These are phyloP conservation scores for Mycena citricolor DNA, from an alignment of 1,284 basidiomycete species.

Conservation along the genomic window DNA sequence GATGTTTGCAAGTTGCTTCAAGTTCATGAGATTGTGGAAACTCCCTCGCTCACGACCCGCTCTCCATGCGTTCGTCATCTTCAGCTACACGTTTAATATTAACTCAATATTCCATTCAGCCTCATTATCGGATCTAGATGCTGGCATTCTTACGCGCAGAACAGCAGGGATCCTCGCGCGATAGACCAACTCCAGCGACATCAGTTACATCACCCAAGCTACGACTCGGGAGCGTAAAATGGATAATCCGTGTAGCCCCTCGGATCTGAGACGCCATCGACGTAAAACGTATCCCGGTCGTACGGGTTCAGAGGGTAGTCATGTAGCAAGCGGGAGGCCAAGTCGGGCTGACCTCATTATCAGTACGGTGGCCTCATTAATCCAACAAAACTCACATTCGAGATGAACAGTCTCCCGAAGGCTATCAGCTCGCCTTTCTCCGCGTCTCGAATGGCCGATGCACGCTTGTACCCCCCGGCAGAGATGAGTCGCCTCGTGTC, in stretches of 20 bases:
- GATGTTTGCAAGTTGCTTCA: too few relatives aligned
- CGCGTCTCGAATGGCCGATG: conserved; percentile 20
- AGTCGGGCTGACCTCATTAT: conserved; percentile 45
- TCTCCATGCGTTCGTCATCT: too few relatives aligned
- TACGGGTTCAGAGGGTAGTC: conserved; percentile 32
- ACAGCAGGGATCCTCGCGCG: too few relatives aligned
- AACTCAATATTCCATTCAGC: too few relatives aligned
- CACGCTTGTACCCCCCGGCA: conserved; percentile 29
- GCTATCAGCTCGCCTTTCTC: conserved; percentile 33
- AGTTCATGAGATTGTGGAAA: too few relatives aligned
- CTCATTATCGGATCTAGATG: too few relatives aligned
- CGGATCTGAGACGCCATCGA: conserved; percentile 26
- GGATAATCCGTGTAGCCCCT: conserved; percentile 47
- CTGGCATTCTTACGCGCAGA: too few relatives aligned
- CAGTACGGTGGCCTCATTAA: neutral
- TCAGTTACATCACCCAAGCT: too few relatives aligned
- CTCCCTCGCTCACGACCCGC: too few relatives aligned
- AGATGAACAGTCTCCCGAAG: conserved; percentile 47
- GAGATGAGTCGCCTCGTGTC: neutral
- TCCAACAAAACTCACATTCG: conserved; percentile 33
- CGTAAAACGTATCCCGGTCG: conserved; percentile 36
- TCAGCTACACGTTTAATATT: too few relatives aligned
- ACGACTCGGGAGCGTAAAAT: too few relatives aligned
- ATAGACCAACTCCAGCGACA: too few relatives aligned
- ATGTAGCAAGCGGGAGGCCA: conserved; percentile 42